Percentiles rank a stretch among this genome's conserved stretches.
phyloP scores from a whole-genome alignment of 2,329 filamentous ascomycete genomes.

The Diaporthe batatas region DNA sequence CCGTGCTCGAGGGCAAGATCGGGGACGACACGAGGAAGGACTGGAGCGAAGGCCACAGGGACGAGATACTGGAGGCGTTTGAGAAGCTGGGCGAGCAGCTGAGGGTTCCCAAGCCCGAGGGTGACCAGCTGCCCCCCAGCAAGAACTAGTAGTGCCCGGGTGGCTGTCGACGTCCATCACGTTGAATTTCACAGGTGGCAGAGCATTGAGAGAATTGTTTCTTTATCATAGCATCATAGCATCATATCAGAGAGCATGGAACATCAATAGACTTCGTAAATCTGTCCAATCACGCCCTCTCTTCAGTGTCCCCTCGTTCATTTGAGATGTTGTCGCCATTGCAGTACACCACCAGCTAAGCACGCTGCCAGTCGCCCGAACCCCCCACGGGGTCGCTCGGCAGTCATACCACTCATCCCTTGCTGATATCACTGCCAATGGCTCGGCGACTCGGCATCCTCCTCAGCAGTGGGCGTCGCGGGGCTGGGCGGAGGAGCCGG shows the following conservation, averaged over 20 bases:
- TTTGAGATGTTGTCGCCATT: background rate
- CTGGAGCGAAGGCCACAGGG: slow-evolving; percentile 24
- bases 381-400: too few relatives aligned
- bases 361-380: background rate
- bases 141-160: too few relatives aligned
- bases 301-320: background rate
- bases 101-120: slow-evolving; percentile 14
- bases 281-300: too few relatives aligned
- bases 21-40: slow-evolving; percentile 25
- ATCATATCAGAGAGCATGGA: background rate
- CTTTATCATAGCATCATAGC: background rate
- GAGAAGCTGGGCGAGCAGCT: slow-evolving; percentile 15
- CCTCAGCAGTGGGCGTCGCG: background rate
- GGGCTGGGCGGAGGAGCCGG: background rate
- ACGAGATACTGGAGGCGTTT: slow-evolving; percentile 35
- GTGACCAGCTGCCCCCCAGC: background rate
- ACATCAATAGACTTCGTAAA: background rate
- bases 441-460: too few relatives aligned
- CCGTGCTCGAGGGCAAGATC: slow-evolving; percentile 27
- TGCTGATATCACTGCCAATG: background rate
- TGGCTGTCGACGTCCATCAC: background rate
- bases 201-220: background rate
- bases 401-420: too few relatives aligned
- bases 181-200: background rate
- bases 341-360: background rate